phyloP scores from a whole-genome alignment of 1,139 yeast species.

The Komagataea norvegica region DNA sequence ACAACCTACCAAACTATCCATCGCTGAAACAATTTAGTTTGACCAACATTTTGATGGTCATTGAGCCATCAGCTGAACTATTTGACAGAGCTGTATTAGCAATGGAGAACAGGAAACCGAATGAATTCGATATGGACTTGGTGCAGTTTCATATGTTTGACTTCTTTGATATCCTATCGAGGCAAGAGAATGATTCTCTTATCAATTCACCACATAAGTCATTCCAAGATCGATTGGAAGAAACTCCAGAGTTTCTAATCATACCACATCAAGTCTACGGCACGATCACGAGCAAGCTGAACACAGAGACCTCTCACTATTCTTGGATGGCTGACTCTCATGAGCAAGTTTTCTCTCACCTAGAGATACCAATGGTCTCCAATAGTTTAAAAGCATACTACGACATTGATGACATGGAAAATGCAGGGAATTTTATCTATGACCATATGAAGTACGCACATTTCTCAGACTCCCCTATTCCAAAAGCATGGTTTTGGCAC shows the following conservation, averaged over 20 bases:
- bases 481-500: constrained; percentile 42
- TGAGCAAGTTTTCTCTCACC: constrained; percentile 18
- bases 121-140: constrained; percentile 31
- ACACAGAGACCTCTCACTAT: too few species aligned
- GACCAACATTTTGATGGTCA: constrained; percentile 22
- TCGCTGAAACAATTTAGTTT: constrained; percentile 13
- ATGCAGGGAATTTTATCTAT: constrained; percentile 17
- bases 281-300: constrained; percentile 39
- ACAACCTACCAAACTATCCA: constrained; percentile 15
- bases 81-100: constrained; percentile 9
- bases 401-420: constrained; percentile 26
- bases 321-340: constrained; percentile 18
- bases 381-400: constrained; percentile 16
- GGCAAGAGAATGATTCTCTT: constrained; percentile 13
- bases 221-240: constrained; percentile 10
- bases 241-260: constrained; percentile 25
- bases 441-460: constrained; percentile 33
- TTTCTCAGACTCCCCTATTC: constrained; percentile 44
- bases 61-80: constrained; percentile 15
- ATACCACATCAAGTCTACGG: constrained; percentile 42
- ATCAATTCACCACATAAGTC: not conserved
- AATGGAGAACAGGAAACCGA: constrained; percentile 10
- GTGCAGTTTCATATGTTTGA: constrained; percentile 34
- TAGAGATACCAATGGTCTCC: constrained; percentile 9
- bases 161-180: constrained; percentile 20